A percentile compares a stretch with the other conserved stretches of the same genome.
Conservation (phyloP, 148 eudicot genomes). For the Limonium bicolor region DNA sequence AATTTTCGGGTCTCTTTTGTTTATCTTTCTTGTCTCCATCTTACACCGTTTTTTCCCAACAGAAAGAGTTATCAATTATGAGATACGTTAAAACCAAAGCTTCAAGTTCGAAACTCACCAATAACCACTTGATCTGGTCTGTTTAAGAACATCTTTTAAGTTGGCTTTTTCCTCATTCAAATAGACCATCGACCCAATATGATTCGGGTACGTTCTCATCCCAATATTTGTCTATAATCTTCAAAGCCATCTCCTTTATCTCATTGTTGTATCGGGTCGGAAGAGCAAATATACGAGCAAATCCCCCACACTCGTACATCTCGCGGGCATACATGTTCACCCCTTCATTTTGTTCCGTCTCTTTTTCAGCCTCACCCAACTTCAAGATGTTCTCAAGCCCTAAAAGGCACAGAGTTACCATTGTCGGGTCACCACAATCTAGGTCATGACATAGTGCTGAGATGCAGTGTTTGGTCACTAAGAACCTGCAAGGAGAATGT, state of each 20-base stretch:
- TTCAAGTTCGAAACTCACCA: too few species aligned
- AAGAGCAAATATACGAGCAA: conserved; percentile 61
- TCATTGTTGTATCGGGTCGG: conserved; percentile 66
- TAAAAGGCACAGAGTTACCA: conserved; percentile 72
- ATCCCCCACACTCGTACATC: conserved; percentile 58
- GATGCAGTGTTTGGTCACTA: conserved; percentile 61
- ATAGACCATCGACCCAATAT: too few species aligned
- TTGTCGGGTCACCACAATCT: conserved; percentile 66
- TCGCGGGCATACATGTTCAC: conserved; percentile 52
- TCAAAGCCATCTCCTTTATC: conserved; percentile 66
- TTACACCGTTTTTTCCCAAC: too few species aligned
- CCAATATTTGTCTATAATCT: conserved; percentile 69
- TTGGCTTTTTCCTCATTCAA: too few species aligned
- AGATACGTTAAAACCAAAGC: too few species aligned
- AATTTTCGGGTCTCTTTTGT: too few species aligned
- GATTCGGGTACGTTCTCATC: conserved; percentile 62
- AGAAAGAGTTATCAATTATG: too few species aligned
- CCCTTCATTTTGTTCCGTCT: conserved; percentile 35
- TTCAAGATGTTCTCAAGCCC: conserved; percentile 79
- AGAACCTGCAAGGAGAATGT: conserved; percentile 30
- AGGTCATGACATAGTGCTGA: conserved; percentile 72
- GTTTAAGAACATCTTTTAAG: too few species aligned
- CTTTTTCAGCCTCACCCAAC: conserved; percentile 74
- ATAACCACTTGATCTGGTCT: too few species aligned
- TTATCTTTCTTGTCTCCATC: too few species aligned